Percentiles rank a stretch among this genome's conserved stretches.
phyloP scores from a whole-genome alignment of 768 basidiomycete genomes.

The Mycena rebaudengoi region DNA sequence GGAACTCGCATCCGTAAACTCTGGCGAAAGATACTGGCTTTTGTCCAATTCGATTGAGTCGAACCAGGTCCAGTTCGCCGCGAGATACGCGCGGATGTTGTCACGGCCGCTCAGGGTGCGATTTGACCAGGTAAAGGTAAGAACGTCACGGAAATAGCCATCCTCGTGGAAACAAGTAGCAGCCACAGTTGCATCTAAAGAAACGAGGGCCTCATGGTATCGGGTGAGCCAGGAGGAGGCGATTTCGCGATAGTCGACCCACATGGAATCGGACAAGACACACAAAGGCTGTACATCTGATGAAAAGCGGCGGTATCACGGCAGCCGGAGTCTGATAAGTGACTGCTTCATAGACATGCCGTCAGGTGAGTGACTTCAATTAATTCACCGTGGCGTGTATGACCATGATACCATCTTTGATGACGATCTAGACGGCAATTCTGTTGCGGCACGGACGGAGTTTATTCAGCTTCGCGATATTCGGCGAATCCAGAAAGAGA shows the following conservation, averaged over 20 bases:
- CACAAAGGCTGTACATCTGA: too few species aligned
- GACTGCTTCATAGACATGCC: too few species aligned
- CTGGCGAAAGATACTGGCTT: neutral
- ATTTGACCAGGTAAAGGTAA: slow-evolving; percentile 45
- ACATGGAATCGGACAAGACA: too few species aligned
- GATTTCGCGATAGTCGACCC: neutral
- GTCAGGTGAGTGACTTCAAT: too few species aligned
- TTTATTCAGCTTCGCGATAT: slow-evolving; percentile 12
- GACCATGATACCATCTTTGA: neutral
- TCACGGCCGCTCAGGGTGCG: slow-evolving; percentile 37
- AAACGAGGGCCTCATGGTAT: slow-evolving; percentile 23
- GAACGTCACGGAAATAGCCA: slow-evolving; percentile 44
- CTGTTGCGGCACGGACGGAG: neutral
- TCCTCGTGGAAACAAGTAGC: slow-evolving; percentile 29
- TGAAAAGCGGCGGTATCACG: too few species aligned
- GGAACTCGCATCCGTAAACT: neutral
- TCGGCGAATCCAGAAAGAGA: neutral
- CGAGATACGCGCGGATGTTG: slow-evolving; percentile 36
- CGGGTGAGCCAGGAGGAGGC: slow-evolving; percentile 33
- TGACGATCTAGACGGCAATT: neutral
- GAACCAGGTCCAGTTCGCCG: neutral
- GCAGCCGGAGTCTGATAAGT: too few species aligned
- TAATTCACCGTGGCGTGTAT: slow-evolving; percentile 4
- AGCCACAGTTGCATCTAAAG: neutral
- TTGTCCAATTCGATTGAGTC: slow-evolving; percentile 18